phyloP scores from a whole-genome alignment of 2,329 filamentous ascomycete genomes.

The Grosmannia clavigera region DNA sequence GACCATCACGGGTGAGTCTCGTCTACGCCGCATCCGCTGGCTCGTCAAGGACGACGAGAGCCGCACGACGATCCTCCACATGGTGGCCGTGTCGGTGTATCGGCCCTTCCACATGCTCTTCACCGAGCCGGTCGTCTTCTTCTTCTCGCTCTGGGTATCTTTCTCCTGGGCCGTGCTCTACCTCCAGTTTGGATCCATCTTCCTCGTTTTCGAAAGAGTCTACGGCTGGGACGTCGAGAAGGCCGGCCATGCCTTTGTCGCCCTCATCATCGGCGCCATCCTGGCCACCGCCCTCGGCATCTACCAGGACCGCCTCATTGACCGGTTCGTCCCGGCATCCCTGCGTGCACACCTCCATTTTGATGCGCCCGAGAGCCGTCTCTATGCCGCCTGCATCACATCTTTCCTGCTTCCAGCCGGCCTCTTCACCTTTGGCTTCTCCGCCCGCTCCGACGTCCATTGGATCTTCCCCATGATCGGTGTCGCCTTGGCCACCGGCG shows the following conservation, averaged over 20 bases:
- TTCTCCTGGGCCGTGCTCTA: constrained; percentile 89
- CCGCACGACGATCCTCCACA: constrained; percentile 50
- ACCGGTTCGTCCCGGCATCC: constrained; percentile 24
- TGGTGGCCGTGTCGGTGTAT: constrained; percentile 62
- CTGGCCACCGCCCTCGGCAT: constrained; percentile 59
- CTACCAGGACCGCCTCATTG: constrained; percentile 56
- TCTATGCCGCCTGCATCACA: constrained; percentile 75
- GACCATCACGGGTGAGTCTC: not conserved
- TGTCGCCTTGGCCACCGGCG: constrained; percentile 64
- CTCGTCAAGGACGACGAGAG: constrained; percentile 69
- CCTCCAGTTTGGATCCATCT: constrained; percentile 68
- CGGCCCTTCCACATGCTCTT: constrained; percentile 67
- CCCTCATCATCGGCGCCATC: constrained; percentile 55
- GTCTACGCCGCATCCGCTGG: constrained; percentile 58
- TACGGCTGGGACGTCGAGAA: constrained; percentile 57
- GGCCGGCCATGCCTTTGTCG: constrained; percentile 59
- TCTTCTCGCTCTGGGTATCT: constrained; percentile 79
- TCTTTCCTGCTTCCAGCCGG: constrained; percentile 65
- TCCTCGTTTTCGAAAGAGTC: constrained; percentile 58
- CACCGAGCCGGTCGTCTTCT: constrained; percentile 70
- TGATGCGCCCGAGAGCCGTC: constrained; percentile 57
- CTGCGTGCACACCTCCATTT: constrained; percentile 33
- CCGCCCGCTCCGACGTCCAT: constrained; percentile 45
- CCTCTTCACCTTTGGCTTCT: constrained; percentile 71
- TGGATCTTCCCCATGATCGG: constrained; percentile 64